These are phyloP conservation scores for Eremothecium gossypii DNA, from an alignment of 1,139 yeast species.

Conservation along the genomic window DNA sequence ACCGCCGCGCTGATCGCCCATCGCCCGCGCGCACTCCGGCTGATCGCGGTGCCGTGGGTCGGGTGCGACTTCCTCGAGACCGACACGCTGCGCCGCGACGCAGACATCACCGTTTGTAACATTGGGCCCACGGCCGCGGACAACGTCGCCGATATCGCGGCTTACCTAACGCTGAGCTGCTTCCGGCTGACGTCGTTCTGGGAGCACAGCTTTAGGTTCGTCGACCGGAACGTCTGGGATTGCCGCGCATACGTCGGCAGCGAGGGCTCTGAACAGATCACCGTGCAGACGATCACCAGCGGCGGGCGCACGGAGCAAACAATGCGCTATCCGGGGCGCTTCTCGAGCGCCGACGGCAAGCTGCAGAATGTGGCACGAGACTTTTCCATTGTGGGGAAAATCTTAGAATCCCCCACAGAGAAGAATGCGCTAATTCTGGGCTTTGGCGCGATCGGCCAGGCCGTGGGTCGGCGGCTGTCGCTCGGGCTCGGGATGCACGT, in stretches of 20 bases:
- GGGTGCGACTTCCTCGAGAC: constrained; percentile 60
- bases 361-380: constrained; percentile 20
- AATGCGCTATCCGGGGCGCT: constrained; percentile 7
- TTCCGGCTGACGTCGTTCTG: constrained; percentile 53
- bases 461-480: constrained; percentile 48
- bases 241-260: constrained; percentile 32
- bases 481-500: constrained; percentile 55
- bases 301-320: constrained; percentile 2
- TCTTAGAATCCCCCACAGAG: constrained; percentile 44
- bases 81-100: constrained; percentile 30
- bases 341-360: constrained; percentile 2
- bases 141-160: constrained; percentile 68
- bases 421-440: constrained; percentile 64
- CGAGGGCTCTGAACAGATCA: constrained; percentile 17
- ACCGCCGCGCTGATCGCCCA: constrained; percentile 38
- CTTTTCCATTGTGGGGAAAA: constrained; percentile 43
- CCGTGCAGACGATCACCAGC: constrained; percentile 13
- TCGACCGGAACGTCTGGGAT: constrained; percentile 34
- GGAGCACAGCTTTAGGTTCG: constrained; percentile 35
- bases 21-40: constrained; percentile 45
- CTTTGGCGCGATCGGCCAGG: constrained; percentile 67
- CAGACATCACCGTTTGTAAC: constrained; percentile 51
- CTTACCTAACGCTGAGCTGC: constrained; percentile 48
- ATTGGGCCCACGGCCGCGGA: constrained; percentile 56
- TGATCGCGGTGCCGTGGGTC: constrained; percentile 59